Conservation (phyloP, 305 asterid genomes). For the Fraxinus nigra region DNA sequence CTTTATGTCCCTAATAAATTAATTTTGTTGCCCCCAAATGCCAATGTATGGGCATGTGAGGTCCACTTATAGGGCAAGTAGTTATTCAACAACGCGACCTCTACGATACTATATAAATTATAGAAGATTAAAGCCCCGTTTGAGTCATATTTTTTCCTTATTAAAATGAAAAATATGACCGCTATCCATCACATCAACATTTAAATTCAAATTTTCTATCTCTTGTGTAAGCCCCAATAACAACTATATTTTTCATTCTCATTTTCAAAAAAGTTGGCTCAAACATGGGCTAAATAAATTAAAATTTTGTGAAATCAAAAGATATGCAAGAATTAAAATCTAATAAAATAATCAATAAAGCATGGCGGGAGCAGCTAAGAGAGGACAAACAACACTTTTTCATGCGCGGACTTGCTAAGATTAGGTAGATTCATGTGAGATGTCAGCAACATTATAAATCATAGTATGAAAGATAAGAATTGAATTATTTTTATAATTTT, state of each 20-base stretch:
- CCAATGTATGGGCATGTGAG: background rate
- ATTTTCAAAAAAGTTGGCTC: no score
- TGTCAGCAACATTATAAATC: background rate
- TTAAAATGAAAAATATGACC: no score
- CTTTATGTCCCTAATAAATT: background rate
- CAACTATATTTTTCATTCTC: no score
- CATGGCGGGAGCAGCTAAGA: background rate
- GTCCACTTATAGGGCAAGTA: background rate
- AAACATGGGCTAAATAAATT: no score
- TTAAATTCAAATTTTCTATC: no score
- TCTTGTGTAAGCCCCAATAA: no score
- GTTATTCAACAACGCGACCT: background rate
- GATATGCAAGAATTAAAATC: background rate
- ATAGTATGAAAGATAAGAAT: background rate
- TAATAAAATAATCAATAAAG: background rate
- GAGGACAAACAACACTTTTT: background rate
- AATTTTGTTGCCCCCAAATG: background rate
- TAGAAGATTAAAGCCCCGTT: background rate
- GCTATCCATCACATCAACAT: no score
- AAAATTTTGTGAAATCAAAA: background rate
- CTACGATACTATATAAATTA: background rate
- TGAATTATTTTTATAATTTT: background rate
- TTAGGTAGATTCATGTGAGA: background rate
- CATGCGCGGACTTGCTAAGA: background rate
- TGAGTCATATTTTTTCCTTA: no score